Percentiles rank a stretch among this genome's conserved stretches.
phyloP scores from a whole-genome alignment of 169 alveolate species.

The Cryptosporidium ubiquitum region DNA sequence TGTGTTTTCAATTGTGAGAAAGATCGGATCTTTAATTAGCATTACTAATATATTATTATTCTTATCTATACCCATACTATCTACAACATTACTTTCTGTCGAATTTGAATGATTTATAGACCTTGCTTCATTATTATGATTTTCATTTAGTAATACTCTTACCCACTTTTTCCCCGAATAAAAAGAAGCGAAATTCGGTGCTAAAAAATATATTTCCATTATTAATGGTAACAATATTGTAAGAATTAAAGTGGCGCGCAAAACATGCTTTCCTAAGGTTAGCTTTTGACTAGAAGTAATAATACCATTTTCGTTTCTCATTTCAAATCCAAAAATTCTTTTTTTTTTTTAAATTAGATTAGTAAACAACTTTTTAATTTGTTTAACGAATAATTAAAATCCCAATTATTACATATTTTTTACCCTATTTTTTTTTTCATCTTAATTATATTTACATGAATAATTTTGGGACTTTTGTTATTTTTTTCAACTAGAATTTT shows the following conservation, averaged over 20 bases:
- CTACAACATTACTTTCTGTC: not conserved
- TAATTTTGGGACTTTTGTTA: not conserved
- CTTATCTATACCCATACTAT: not conserved
- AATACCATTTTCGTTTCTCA: conserved; percentile 26
- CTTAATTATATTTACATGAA: not conserved
- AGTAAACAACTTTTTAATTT: not conserved
- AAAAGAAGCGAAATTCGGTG: conserved; percentile 21
- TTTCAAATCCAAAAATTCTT: not conserved
- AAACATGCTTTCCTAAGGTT: conserved; percentile 11
- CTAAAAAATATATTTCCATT: conserved; percentile 36
- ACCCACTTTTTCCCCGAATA: conserved; percentile 55
- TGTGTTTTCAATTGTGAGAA: not conserved
- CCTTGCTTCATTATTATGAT: not conserved
- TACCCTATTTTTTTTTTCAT: not conserved
- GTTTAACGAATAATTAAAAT: not conserved
- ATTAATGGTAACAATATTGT: conserved; percentile 20
- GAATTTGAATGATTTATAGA: not conserved
- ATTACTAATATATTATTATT: not conserved
- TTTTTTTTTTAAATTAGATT: too few species aligned
- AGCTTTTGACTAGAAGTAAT: not conserved
- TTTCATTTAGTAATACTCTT: not conserved
- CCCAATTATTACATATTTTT: not conserved
- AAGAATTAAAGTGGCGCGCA: conserved; percentile 27
- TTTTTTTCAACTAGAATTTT: not conserved
- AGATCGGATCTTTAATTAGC: not conserved